Conservation (phyloP, 2,329 filamentous ascomycete species). For the Esteya vermicola region DNA sequence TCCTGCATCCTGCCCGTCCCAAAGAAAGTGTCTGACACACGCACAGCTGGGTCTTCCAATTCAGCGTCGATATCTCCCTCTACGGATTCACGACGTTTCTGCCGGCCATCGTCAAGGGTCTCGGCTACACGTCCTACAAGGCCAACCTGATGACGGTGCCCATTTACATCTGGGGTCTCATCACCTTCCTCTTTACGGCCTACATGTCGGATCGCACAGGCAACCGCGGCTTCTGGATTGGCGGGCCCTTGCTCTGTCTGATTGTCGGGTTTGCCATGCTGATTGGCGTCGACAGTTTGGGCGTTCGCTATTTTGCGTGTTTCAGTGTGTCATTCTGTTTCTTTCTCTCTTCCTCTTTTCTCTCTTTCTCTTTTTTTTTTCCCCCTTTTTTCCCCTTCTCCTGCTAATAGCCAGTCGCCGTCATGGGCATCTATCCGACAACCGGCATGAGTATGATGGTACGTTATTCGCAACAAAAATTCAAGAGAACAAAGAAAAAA, state of each 20-base stretch:
- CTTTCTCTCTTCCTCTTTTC: background rate
- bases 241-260: constrained; percentile 12
- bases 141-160: constrained; percentile 21
- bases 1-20: constrained; percentile 3
- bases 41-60: constrained; percentile 14
- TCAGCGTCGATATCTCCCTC: constrained; percentile 18
- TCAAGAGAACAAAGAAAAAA: too few relatives aligned
- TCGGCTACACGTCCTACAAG: constrained; percentile 18
- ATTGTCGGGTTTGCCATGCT: constrained; percentile 17
- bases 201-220: constrained; percentile 15
- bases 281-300: constrained; percentile 14
- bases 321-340: background rate
- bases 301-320: constrained; percentile 13
- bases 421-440: constrained; percentile 15
- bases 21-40: background rate
- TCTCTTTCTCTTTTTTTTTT: background rate
- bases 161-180: constrained; percentile 15
- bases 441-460: constrained; percentile 21
- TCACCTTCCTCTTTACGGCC: constrained; percentile 15
- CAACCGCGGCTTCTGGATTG: constrained; percentile 12
- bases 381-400: background rate
- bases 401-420: background rate
- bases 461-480: background rate
- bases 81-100: constrained; percentile 21
- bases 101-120: constrained; percentile 19